phyloP scores from a whole-genome alignment of 2,329 filamentous ascomycete genomes.

The Aspergillus aculeatinus region DNA sequence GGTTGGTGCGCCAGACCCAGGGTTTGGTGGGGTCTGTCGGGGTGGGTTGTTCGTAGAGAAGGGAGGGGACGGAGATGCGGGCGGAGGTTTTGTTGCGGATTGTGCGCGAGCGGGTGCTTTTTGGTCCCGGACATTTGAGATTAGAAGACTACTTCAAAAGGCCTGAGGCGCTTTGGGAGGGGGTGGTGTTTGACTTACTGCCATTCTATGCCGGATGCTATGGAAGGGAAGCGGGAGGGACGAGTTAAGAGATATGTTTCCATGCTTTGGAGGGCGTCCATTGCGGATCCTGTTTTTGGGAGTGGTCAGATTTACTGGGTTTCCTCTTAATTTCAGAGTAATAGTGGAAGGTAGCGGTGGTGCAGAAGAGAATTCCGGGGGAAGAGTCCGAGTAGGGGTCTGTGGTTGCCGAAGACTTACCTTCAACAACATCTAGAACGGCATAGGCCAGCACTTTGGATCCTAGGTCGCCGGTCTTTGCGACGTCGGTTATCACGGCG shows the following conservation, averaged over 20 bases:
- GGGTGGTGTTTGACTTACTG: constrained; percentile 53
- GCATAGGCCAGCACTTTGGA: constrained; percentile 75
- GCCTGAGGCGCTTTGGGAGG: too few relatives aligned
- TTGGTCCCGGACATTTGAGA: not conserved
- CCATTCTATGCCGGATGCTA: constrained; percentile 86
- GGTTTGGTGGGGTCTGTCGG: constrained; percentile 45
- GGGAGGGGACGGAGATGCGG: constrained; percentile 77
- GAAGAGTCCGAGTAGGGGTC: too few relatives aligned
- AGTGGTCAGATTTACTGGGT: not conserved
- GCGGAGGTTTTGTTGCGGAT: constrained; percentile 82
- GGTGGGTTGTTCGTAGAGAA: constrained; percentile 57
- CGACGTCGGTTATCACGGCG: constrained; percentile 83
- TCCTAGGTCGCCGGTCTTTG: constrained; percentile 65
- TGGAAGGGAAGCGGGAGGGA: constrained; percentile 72
- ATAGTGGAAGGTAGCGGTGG: too few relatives aligned
- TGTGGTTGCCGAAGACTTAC: constrained; percentile 20
- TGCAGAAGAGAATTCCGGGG: too few relatives aligned
- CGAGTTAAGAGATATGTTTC: constrained; percentile 82
- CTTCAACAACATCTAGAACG: constrained; percentile 93
- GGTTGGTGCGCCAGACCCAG: constrained; percentile 84
- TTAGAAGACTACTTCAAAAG: too few relatives aligned
- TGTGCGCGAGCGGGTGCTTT: constrained; percentile 72
- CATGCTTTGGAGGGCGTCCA: constrained; percentile 94
- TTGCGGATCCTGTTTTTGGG: constrained; percentile 65
- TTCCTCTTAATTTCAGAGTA: too few relatives aligned